phyloP scores from a whole-genome alignment of 106 monocot genomes.

The Allium sativum region DNA sequence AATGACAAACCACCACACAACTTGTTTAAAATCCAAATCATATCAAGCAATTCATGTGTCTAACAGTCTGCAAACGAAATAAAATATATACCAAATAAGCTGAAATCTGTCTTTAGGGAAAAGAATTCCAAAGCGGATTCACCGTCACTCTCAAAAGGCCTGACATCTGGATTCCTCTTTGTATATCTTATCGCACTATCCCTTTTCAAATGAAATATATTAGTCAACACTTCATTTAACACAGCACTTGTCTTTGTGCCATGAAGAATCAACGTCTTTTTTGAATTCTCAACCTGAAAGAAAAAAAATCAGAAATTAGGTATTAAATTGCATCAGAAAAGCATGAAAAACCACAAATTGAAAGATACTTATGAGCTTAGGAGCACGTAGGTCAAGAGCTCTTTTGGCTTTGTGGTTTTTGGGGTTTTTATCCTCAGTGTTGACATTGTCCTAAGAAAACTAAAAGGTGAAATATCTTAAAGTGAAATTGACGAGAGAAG shows the following conservation, averaged over 20 bases:
- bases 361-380: constrained; percentile 48
- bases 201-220: constrained; percentile 72
- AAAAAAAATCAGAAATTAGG: not conserved
- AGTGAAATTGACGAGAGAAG: not conserved
- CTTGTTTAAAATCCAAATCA: too few relatives aligned
- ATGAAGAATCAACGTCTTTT: constrained; percentile 86
- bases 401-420: constrained; percentile 50
- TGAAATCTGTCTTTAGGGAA: constrained; percentile 83
- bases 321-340: not conserved
- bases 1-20: too few relatives aligned
- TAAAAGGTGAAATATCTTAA: not conserved
- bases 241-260: constrained; percentile 70
- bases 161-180: constrained; percentile 64
- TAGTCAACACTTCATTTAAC: constrained; percentile 47
- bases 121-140: constrained; percentile 76
- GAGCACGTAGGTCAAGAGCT: constrained; percentile 61
- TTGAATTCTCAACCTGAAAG: constrained; percentile 66
- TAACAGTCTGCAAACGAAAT: not conserved
- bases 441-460: not conserved
- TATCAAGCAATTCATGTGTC: too few relatives aligned
- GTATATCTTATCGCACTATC: constrained; percentile 51
- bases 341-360: not conserved
- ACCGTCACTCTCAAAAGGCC: constrained; percentile 79
- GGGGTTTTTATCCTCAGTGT: constrained; percentile 61
- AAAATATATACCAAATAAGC: constrained; percentile 47